A percentile compares a stretch with the other conserved stretches of the same genome.
Evolutionary conservation across 192 early-diverging fungal genomes (phyloP).

Genomic region (Coemansia erecta): DNA sequence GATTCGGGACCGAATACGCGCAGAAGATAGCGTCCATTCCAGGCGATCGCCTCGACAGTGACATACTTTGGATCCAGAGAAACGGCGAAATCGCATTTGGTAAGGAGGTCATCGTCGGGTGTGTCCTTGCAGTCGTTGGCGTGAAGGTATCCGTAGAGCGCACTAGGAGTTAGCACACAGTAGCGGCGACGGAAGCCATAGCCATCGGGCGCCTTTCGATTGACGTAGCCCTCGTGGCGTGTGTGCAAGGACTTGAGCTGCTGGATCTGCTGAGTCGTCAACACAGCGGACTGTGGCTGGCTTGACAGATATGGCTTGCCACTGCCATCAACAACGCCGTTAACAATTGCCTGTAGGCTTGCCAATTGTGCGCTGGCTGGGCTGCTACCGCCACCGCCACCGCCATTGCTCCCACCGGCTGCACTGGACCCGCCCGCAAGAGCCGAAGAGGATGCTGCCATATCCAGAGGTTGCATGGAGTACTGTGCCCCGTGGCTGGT

Average conservation of each 20-base stretch:
- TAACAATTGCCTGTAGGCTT: constrained; percentile 2
- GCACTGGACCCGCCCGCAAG: not conserved
- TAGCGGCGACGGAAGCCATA: constrained; percentile 55
- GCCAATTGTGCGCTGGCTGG: not conserved
- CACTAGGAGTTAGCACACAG: constrained; percentile 34
- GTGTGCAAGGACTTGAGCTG: constrained; percentile 22
- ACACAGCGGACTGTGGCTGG: constrained; percentile 14
- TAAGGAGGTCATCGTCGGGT: constrained; percentile 15
- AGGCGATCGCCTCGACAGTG: constrained; percentile 48
- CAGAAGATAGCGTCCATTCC: constrained; percentile 50
- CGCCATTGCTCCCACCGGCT: not conserved
- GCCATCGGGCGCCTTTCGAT: constrained; percentile 44
- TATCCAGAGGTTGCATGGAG: constrained; percentile 11
- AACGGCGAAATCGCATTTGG: constrained; percentile 44
- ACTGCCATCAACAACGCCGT: constrained; percentile 7
- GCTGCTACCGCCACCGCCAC: not conserved
- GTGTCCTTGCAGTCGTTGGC: constrained; percentile 35
- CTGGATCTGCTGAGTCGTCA: constrained; percentile 33
- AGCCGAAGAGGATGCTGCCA: not conserved
- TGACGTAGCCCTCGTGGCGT: constrained; percentile 50
- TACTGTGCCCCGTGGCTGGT: constrained; percentile 20
- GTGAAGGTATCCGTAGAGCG: constrained; percentile 41
- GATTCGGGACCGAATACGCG: constrained; percentile 46
- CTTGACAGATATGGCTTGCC: constrained; percentile 11
- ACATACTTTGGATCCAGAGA: constrained; percentile 35